Conservation (phyloP, 805 yeast genomes). For the Candida endomychidarum region DNA sequence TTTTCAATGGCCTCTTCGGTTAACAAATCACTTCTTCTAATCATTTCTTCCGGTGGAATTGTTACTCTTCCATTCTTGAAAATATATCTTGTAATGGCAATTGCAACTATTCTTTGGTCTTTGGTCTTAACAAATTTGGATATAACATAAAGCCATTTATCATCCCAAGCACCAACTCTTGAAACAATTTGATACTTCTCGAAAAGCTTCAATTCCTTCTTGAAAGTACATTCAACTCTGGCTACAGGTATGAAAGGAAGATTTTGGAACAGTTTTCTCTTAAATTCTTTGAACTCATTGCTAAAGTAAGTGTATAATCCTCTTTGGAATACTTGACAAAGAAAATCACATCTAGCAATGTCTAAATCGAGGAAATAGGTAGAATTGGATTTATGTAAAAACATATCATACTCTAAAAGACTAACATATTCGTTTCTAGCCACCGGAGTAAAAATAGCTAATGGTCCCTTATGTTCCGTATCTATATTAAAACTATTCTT, state of each 20-base stretch:
- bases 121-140: slow-evolving; percentile 52
- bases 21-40: slow-evolving; percentile 26
- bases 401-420: slow-evolving; percentile 80
- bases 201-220: slow-evolving; percentile 72
- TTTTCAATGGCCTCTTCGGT: slow-evolving; percentile 16
- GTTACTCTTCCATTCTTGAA: slow-evolving; percentile 78
- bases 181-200: slow-evolving; percentile 55
- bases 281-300: slow-evolving; percentile 36
- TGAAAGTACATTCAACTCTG: slow-evolving; percentile 62
- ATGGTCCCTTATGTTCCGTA: slow-evolving; percentile 17
- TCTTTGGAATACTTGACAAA: slow-evolving; percentile 57
- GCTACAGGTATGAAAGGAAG: slow-evolving; percentile 78
- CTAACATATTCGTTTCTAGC: slow-evolving; percentile 58
- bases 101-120: slow-evolving; percentile 37
- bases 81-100: slow-evolving; percentile 75
- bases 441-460: slow-evolving; percentile 45
- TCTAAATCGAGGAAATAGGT: slow-evolving; percentile 84
- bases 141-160: slow-evolving; percentile 78
- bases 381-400: slow-evolving; percentile 83
- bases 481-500: slow-evolving; percentile 35
- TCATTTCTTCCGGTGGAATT: slow-evolving; percentile 59
- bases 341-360: slow-evolving; percentile 65
- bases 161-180: slow-evolving; percentile 76
- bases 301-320: slow-evolving; percentile 48
- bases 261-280: slow-evolving; percentile 23